phyloP scores from a whole-genome alignment of 2,329 filamentous ascomycete species.

The Hymenoscyphus fructigenus region DNA sequence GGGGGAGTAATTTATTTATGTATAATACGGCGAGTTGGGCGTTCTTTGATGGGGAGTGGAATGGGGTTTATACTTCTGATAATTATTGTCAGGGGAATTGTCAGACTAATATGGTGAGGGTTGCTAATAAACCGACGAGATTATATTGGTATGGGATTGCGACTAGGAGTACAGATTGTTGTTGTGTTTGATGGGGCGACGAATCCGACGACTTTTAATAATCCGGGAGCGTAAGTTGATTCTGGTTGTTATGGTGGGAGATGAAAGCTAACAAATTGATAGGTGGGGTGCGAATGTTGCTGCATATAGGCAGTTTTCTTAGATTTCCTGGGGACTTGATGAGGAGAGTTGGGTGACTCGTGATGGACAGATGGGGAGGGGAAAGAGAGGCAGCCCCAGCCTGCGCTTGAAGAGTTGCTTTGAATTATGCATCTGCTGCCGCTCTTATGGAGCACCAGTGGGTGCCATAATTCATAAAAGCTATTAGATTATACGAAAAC shows the following conservation, averaged over 20 bases:
- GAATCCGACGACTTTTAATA: background rate
- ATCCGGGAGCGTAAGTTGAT: slow-evolving; percentile 1
- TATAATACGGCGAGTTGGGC: slow-evolving; percentile 1
- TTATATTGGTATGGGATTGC: slow-evolving; percentile 6
- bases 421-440: too few species aligned
- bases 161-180: background rate
- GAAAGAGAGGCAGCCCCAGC: too few species aligned
- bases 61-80: background rate
- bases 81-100: background rate
- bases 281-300: background rate
- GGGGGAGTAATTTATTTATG: background rate
- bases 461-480: background rate
- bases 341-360: background rate
- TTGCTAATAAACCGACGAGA: background rate
- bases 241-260: background rate
- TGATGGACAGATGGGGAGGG: too few species aligned
- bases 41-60: slow-evolving; percentile 2
- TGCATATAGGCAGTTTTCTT: background rate
- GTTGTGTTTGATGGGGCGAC: background rate
- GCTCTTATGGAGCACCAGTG: too few species aligned
- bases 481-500: too few species aligned
- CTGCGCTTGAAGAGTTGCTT: too few species aligned
- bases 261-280: background rate
- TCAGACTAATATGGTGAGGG: slow-evolving; percentile 1
- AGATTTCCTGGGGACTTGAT: background rate